Evolutionary conservation across 2,329 filamentous ascomycete genomes (phyloP), one percentile per base, ranked within the genome.

Genomic region (Zymoseptoria brevis): DNA sequence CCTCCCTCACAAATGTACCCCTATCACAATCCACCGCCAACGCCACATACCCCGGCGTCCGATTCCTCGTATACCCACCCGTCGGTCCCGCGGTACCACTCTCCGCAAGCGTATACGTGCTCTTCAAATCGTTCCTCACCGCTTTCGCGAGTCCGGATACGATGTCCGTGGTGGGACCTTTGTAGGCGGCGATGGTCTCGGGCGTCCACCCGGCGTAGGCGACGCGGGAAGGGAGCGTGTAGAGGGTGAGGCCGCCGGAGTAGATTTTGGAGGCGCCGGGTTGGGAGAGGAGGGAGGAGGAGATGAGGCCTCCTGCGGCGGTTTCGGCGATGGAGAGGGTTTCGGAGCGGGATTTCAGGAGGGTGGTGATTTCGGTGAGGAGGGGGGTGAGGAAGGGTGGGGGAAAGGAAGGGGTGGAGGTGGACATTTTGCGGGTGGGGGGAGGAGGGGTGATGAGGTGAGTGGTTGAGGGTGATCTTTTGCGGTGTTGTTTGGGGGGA

Each of bases 71-170:
- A 26, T 72, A 72, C 0, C 83, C 84, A 11, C 81, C 82, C 0
- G 81, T 84, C 8, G 84, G 84, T 0, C 84, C 84, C n/a, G 84
- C 84, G 1, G 83, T 87, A 0, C 84, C 84, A 56, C 79, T 83
- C 75, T 87, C 83, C 57, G 76, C 77, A 7, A 86, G 67, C 8
- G 79, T 79, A 67, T 85, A 87, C 19, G 82, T 85, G 59, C 77
- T 79, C 6, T 75, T 75, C 24, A 87, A 70, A 51, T 77, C 81
- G n/a, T 67, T 72, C n/a, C 83, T 72, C 26, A 83, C 80, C 65
- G 84, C 79, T 49, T 77, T 76, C 0, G 84, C 84, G 7, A 87
- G 68, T 0, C 78, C 80, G 1, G 75, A 72, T 2, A 87, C 84
- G 55, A 87, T 76, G 1, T 79, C 77, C 0, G 82, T 77, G 1